Percentiles rank a stretch among this genome's conserved stretches.
These are phyloP conservation scores for Globisporangium solare DNA, from an alignment of 352 stramenopile species.

Conservation along the genomic window DNA sequence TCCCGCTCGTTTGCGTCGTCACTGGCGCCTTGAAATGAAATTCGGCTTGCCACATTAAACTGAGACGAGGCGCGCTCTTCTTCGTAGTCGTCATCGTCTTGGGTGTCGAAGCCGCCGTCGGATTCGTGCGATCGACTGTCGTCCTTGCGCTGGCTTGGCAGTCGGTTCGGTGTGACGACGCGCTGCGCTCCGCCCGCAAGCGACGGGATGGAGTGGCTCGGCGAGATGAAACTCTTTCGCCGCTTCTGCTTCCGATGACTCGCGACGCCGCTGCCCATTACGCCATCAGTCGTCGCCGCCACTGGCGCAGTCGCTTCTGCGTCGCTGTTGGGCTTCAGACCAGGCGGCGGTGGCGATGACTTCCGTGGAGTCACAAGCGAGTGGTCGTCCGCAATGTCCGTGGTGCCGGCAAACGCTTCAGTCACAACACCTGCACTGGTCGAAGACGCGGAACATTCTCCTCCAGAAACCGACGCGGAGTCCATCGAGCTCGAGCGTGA, in stretches of 20 bases:
- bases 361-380: slow-evolving; percentile 10
- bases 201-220: slow-evolving; percentile 35
- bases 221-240: slow-evolving; percentile 47
- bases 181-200: slow-evolving; percentile 53
- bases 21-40: slow-evolving; percentile 7
- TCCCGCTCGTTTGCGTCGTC: slow-evolving; percentile 6
- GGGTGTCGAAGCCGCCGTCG: slow-evolving; percentile 14
- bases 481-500: not conserved
- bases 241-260: slow-evolving; percentile 32
- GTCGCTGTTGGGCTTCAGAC: not conserved
- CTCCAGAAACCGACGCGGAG: not conserved
- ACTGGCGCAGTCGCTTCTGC: not conserved
- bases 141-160: not conserved
- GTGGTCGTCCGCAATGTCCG: not conserved
- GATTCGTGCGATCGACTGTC: slow-evolving; percentile 1
- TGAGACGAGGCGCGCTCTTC: slow-evolving; percentile 9
- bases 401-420: not conserved
- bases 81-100: not conserved
- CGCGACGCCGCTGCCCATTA: slow-evolving; percentile 6
- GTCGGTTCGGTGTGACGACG: slow-evolving; percentile 44
- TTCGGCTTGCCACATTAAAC: slow-evolving; percentile 9
- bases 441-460: slow-evolving; percentile 1
- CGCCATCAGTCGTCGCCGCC: not conserved
- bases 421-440: slow-evolving; percentile 1
- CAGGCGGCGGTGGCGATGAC: not conserved